Percentiles rank a stretch among this genome's conserved stretches.
Conservation (phyloP, 2,329 filamentous ascomycete genomes). For the Dactylellina cionopaga region DNA sequence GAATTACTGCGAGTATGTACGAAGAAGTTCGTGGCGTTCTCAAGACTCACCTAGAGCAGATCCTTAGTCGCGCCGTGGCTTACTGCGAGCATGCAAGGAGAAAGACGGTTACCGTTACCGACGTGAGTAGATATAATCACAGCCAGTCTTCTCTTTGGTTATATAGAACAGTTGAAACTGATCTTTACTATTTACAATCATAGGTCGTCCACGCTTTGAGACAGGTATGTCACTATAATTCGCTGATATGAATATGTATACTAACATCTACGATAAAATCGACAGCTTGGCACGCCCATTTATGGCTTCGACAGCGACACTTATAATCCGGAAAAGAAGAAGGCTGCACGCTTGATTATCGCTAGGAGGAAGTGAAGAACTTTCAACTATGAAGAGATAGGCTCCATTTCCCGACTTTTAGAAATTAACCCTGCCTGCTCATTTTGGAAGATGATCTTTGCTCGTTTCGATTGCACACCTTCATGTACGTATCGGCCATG, state of each 20-base stretch:
- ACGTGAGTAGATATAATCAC: slow-evolving; percentile 64
- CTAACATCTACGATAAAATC: background rate
- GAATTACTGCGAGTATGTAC: slow-evolving; percentile 74
- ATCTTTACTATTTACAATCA: background rate
- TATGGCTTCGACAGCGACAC: slow-evolving; percentile 37
- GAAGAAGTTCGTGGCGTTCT: slow-evolving; percentile 69
- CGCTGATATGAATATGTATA: background rate
- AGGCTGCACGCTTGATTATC: background rate
- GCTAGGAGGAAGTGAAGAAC: background rate
- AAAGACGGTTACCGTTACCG: slow-evolving; percentile 72
- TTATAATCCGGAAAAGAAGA: background rate
- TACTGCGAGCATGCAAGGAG: slow-evolving; percentile 68
- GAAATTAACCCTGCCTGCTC: background rate
- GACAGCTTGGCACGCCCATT: slow-evolving; percentile 27
- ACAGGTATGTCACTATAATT: slow-evolving; percentile 61
- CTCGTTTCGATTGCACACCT: background rate
- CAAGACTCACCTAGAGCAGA: slow-evolving; percentile 65
- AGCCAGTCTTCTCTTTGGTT: background rate
- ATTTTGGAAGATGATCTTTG: too few species aligned
- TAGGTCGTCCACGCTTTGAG: slow-evolving; percentile 68
- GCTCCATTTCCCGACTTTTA: too few species aligned
- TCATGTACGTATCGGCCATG: background rate
- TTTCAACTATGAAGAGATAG: too few species aligned
- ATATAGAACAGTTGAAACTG: slow-evolving; percentile 4
- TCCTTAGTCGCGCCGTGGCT: slow-evolving; percentile 65